phyloP scores from a whole-genome alignment of 1,284 basidiomycete species.

The Exsudoporus floridanus region DNA sequence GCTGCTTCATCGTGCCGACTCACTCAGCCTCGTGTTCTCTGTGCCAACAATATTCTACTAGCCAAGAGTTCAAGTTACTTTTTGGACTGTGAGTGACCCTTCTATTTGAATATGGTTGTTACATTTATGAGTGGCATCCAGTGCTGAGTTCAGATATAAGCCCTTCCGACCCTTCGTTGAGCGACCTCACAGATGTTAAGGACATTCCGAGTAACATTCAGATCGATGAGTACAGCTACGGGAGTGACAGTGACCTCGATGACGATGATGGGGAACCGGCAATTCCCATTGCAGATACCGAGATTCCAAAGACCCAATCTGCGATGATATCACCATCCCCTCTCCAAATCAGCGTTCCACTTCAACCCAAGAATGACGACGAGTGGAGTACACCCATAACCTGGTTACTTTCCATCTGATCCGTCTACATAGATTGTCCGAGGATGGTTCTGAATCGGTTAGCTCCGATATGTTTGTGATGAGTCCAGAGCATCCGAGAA shows the following conservation, averaged over 20 bases:
- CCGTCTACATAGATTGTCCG: slow-evolving; percentile 7
- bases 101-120: not conserved
- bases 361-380: slow-evolving; percentile 8
- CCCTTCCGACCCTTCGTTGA: slow-evolving; percentile 13
- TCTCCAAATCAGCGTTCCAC: not conserved
- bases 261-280: slow-evolving; percentile 9
- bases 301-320: too few species aligned
- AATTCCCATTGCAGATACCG: too few species aligned
- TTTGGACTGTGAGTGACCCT: slow-evolving; percentile 14
- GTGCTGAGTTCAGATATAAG: slow-evolving; percentile 19
- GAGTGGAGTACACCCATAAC: slow-evolving; percentile 1
- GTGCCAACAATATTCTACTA: slow-evolving; percentile 25
- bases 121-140: not conserved
- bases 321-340: not conserved
- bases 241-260: slow-evolving; percentile 33
- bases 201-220: slow-evolving; percentile 9
- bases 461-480: slow-evolving; percentile 27
- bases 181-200: slow-evolving; percentile 14
- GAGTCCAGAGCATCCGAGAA: slow-evolving; percentile 12
- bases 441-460: slow-evolving; percentile 16
- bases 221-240: slow-evolving; percentile 28
- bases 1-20: slow-evolving; percentile 11
- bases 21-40: slow-evolving; percentile 22
- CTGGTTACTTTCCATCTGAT: not conserved
- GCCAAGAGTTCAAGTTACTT: slow-evolving; percentile 28